A percentile compares a stretch with the other conserved stretches of the same genome.
These are phyloP conservation scores for Rhizoclosmatium sp. DNA, from an alignment of 192 early-diverging fungal genomes.

Conservation along the genomic window DNA sequence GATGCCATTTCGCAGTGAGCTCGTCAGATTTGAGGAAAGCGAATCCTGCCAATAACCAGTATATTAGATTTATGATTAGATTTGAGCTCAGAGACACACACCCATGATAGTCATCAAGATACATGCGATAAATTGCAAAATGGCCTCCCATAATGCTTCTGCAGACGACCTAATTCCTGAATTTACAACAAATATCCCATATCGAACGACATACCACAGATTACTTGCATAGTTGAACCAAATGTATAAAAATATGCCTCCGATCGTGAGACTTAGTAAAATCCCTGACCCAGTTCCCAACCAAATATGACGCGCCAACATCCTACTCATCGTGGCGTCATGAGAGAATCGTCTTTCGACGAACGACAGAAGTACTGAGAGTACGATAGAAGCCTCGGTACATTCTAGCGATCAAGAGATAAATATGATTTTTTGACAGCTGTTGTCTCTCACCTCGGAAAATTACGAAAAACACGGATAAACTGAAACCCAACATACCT, in stretches of 20 bases:
- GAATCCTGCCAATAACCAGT: neutral
- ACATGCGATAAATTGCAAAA: slow-evolving; percentile 78
- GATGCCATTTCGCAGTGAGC: slow-evolving; percentile 83
- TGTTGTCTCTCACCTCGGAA: slow-evolving; percentile 9
- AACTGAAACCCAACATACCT: slow-evolving; percentile 1
- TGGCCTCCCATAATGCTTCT: slow-evolving; percentile 86
- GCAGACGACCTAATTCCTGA: slow-evolving; percentile 10
- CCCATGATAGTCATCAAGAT: slow-evolving; percentile 83
- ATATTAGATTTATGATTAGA: no score
- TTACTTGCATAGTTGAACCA: slow-evolving; percentile 36
- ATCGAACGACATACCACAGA: slow-evolving; percentile 11
- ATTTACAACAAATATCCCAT: neutral
- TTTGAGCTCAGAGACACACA: slow-evolving; percentile 71
- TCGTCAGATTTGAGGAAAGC: slow-evolving; percentile 59
- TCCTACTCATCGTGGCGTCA: slow-evolving; percentile 5
- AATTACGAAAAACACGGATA: slow-evolving; percentile 25
- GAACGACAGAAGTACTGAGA: slow-evolving; percentile 11
- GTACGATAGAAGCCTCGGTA: slow-evolving; percentile 26
- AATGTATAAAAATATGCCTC: slow-evolving; percentile 6
- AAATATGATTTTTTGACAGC: neutral
- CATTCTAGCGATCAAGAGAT: neutral
- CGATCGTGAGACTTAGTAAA: neutral
- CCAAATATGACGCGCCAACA: slow-evolving; percentile 8
- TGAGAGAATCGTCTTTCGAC: neutral
- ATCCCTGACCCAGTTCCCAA: slow-evolving; percentile 2